Evolutionary conservation across 2,329 filamentous ascomycete species (phyloP).

Genomic region (Aspergillus alliaceus): DNA sequence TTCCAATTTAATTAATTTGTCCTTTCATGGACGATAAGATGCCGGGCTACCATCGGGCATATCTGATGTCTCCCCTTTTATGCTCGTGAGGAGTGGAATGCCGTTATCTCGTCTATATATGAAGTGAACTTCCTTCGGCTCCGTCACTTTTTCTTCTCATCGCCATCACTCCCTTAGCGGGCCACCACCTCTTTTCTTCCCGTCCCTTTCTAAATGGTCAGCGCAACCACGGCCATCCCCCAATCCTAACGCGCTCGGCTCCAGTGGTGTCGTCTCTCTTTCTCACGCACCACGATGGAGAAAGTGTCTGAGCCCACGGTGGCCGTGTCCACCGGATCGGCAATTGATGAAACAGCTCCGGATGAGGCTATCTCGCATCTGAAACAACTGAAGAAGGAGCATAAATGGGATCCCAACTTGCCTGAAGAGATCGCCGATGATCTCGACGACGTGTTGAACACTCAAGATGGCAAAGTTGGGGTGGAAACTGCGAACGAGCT

Average conservation of each 20-base stretch:
- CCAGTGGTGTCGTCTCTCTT: neutral
- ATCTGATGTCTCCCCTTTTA: neutral
- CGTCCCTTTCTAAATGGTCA: neutral
- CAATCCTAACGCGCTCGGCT: neutral
- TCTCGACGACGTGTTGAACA: too few relatives aligned
- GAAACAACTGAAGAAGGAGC: slow-evolving; percentile 59
- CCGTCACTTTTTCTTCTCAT: neutral
- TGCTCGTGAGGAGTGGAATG: neutral
- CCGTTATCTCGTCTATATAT: neutral
- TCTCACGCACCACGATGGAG: neutral
- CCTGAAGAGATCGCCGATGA: slow-evolving; percentile 63
- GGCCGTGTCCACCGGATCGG: neutral
- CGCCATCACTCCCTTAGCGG: neutral
- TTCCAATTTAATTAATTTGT: neutral
- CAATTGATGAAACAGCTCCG: slow-evolving; percentile 4
- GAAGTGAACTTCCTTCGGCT: neutral
- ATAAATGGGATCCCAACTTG: slow-evolving; percentile 65
- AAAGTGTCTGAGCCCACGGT: neutral
- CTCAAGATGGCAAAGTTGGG: slow-evolving; percentile 58
- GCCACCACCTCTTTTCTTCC: neutral
- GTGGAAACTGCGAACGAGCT: slow-evolving; percentile 59
- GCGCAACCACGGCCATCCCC: neutral
- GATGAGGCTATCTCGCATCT: slow-evolving; percentile 38
- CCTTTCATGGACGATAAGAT: neutral
- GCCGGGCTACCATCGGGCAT: neutral